These are phyloP conservation scores for Leccinum laetum DNA, from an alignment of 1,284 basidiomycete species.

Conservation along the genomic window DNA sequence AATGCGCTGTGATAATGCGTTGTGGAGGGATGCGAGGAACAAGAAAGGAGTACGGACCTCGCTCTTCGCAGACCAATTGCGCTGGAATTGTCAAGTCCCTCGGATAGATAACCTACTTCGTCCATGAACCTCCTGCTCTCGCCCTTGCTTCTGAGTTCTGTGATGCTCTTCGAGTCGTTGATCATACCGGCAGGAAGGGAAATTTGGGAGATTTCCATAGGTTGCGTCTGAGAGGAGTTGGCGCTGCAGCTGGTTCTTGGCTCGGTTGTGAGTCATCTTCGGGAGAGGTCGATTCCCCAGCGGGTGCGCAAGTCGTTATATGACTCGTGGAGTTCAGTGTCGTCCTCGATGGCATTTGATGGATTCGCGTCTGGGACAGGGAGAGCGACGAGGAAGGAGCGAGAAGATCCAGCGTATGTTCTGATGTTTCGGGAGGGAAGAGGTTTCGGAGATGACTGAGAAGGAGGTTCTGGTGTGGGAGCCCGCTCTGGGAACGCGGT, in stretches of 20 bases:
- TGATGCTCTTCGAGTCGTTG: slow-evolving; percentile 78
- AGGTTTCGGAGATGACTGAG: slow-evolving; percentile 24
- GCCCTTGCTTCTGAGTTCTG: slow-evolving; percentile 76
- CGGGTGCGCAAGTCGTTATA: slow-evolving; percentile 66
- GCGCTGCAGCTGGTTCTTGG: slow-evolving; percentile 4
- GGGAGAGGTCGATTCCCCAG: slow-evolving; percentile 72
- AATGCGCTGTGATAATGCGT: slow-evolving; percentile 50
- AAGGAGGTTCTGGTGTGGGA: slow-evolving; percentile 10
- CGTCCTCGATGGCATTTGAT: slow-evolving; percentile 34
- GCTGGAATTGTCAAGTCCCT: slow-evolving; percentile 60
- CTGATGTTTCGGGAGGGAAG: slow-evolving; percentile 41
- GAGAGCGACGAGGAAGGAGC: slow-evolving; percentile 70
- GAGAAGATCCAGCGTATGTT: slow-evolving; percentile 74
- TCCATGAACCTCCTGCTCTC: slow-evolving; percentile 76
- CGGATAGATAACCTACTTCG: slow-evolving; percentile 79
- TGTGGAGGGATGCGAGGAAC: slow-evolving; percentile 1
- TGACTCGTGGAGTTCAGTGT: slow-evolving; percentile 58
- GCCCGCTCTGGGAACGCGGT: slow-evolving; percentile 15
- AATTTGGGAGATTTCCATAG: slow-evolving; percentile 18
- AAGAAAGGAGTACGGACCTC: slow-evolving; percentile 42
- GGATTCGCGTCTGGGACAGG: slow-evolving; percentile 35
- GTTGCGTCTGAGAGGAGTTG: slow-evolving; percentile 27
- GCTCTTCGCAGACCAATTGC: slow-evolving; percentile 59
- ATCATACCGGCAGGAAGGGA: slow-evolving; percentile 53
- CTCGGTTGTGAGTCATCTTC: slow-evolving; percentile 60